Percentiles rank a stretch among this genome's conserved stretches.
These are phyloP conservation scores for Blastocystis sp. DNA, from an alignment of 352 stramenopile genomes.

Conservation along the genomic window DNA sequence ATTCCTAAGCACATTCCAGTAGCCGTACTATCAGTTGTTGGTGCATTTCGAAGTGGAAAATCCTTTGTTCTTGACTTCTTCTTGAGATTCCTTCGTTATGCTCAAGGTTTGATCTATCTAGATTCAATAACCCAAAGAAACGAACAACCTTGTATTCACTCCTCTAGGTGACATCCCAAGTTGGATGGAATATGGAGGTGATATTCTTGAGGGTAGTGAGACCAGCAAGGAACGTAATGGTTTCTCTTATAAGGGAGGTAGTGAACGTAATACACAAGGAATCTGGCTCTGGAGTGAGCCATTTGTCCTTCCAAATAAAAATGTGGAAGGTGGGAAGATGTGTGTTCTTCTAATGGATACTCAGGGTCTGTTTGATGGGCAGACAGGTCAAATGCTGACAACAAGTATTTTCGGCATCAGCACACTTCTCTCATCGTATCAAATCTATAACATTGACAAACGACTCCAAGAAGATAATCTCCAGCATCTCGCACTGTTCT, in stretches of 20 bases:
- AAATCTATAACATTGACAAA: slow-evolving; percentile 99
- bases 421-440: slow-evolving; percentile 84
- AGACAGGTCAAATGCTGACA: slow-evolving; percentile 94
- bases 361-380: slow-evolving; percentile 98
- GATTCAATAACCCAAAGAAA: slow-evolving; percentile 65
- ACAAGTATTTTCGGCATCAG: slow-evolving; percentile 94
- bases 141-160: slow-evolving; percentile 66
- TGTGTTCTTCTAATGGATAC: slow-evolving; percentile 95
- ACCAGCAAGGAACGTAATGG: slow-evolving; percentile 69
- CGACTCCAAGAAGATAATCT: slow-evolving; percentile 97
- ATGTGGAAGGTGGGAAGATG: slow-evolving; percentile 74
- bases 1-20: slow-evolving; percentile 86
- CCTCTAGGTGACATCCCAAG: background rate
- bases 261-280: slow-evolving; percentile 91
- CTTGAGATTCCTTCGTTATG: slow-evolving; percentile 84
- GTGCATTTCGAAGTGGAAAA: slow-evolving; percentile 95
- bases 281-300: slow-evolving; percentile 98
- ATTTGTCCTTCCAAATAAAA: slow-evolving; percentile 74
- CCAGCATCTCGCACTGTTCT: slow-evolving; percentile 96
- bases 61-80: slow-evolving; percentile 94
- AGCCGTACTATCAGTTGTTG: slow-evolving; percentile 90
- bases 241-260: slow-evolving; percentile 89
- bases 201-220: slow-evolving; percentile 56
- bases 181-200: slow-evolving; percentile 46
- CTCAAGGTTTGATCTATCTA: slow-evolving; percentile 64